Conservation (phyloP, 306 rosid species). For the Cicer cuneatum region DNA sequence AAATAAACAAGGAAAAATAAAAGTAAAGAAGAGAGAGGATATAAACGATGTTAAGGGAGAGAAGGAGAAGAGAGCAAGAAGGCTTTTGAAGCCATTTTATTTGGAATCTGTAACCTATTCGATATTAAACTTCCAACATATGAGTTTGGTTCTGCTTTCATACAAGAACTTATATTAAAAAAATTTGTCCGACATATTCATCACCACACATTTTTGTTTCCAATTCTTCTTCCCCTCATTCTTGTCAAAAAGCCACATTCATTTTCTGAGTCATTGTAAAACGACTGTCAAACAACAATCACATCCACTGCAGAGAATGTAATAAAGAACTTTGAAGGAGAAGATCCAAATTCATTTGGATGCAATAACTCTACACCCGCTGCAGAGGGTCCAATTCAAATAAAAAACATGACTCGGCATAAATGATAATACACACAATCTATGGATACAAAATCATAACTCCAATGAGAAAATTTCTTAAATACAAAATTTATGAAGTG, state of each 20-base stretch:
- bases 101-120: background rate
- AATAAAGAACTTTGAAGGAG: too few relatives aligned
- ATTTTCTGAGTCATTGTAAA: too few relatives aligned
- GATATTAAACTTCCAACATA: background rate
- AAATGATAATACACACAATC: constrained; percentile 9
- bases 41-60: too few relatives aligned
- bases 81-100: background rate
- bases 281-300: too few relatives aligned
- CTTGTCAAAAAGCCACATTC: too few relatives aligned
- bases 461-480: background rate
- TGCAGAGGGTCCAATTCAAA: background rate
- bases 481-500: constrained; percentile 26
- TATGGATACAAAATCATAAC: constrained; percentile 25
- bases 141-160: background rate
- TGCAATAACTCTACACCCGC: background rate
- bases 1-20: too few relatives aligned
- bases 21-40: too few relatives aligned
- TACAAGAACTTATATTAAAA: background rate
- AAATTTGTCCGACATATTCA: background rate
- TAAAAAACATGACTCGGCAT: background rate
- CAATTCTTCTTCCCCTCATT: too few relatives aligned
- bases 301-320: too few relatives aligned
- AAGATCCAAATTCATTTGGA: background rate
- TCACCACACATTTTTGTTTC: too few relatives aligned
- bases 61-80: background rate